Conservation (phyloP, 345 rosid species). For the Bruguiera parviflora region DNA sequence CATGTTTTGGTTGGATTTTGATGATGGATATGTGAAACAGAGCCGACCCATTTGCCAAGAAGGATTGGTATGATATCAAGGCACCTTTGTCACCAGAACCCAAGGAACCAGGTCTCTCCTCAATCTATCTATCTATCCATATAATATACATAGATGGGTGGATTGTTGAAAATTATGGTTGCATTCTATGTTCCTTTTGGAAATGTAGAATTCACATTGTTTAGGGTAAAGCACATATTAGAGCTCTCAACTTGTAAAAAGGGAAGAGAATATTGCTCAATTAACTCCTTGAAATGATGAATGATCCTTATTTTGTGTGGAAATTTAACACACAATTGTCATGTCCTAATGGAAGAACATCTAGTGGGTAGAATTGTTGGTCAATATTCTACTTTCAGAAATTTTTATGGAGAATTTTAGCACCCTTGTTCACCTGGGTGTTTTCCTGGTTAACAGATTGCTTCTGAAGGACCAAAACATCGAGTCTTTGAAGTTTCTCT, state of each 20-base stretch:
- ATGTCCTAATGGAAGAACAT: background rate
- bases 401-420: background rate
- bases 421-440: background rate
- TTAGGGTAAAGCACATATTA: too few species aligned
- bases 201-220: too few species aligned
- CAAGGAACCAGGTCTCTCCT: constrained; percentile 85
- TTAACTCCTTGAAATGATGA: too few species aligned
- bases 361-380: background rate
- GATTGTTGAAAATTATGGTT: background rate
- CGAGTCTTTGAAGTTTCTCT: constrained; percentile 84
- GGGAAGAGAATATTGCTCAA: too few species aligned
- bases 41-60: constrained; percentile 89
- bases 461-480: constrained; percentile 94
- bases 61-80: constrained; percentile 97
- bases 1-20: background rate
- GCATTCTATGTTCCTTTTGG: background rate
- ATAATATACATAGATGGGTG: background rate
- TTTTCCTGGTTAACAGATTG: constrained; percentile 50
- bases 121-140: background rate
- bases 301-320: background rate
- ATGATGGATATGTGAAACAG: constrained; percentile 23
- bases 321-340: background rate
- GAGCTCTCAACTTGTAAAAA: too few species aligned
- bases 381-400: background rate
- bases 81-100: constrained; percentile 92